Conservation (phyloP, 345 rosid species). For the Eucalyptus regnans region DNA sequence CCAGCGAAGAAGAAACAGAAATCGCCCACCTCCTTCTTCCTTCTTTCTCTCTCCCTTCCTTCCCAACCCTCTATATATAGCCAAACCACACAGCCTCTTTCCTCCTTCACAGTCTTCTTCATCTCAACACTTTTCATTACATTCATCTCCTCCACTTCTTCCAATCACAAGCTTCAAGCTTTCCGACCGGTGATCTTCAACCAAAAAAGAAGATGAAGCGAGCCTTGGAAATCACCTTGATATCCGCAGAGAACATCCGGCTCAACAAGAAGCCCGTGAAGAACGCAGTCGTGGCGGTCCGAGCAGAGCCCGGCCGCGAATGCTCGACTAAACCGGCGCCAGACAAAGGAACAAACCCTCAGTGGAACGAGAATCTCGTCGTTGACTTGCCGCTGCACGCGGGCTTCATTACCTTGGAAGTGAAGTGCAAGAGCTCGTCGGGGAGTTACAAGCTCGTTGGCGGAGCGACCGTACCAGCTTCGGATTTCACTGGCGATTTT, state of each 20-base stretch:
- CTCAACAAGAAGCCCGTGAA: slow-evolving; percentile 25
- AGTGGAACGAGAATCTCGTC: slow-evolving; percentile 42
- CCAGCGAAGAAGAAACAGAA: background rate
- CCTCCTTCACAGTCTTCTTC: background rate
- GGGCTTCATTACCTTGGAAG: slow-evolving; percentile 26
- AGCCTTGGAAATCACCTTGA: slow-evolving; percentile 13
- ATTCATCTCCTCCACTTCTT: background rate
- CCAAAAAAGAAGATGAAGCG: background rate
- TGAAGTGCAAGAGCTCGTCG: slow-evolving; percentile 10
- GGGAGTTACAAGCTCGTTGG: slow-evolving; percentile 26
- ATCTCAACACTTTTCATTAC: background rate
- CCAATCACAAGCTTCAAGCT: background rate
- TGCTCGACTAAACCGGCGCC: slow-evolving; percentile 2
- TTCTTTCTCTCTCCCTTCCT: background rate
- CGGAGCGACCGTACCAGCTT: slow-evolving; percentile 25
- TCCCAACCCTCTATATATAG: background rate
- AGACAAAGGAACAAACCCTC: slow-evolving; percentile 31
- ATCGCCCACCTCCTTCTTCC: background rate
- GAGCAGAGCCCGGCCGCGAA: background rate
- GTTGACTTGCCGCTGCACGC: slow-evolving; percentile 14
- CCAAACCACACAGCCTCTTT: background rate
- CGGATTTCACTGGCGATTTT: slow-evolving; percentile 46
- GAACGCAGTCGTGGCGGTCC: slow-evolving; percentile 22
- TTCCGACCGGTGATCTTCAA: background rate
- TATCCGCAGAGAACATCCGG: slow-evolving; percentile 49